Base-by-base conservation (phyloP, 179 eudicot species). In the Actinidia chinensis region DNA sequence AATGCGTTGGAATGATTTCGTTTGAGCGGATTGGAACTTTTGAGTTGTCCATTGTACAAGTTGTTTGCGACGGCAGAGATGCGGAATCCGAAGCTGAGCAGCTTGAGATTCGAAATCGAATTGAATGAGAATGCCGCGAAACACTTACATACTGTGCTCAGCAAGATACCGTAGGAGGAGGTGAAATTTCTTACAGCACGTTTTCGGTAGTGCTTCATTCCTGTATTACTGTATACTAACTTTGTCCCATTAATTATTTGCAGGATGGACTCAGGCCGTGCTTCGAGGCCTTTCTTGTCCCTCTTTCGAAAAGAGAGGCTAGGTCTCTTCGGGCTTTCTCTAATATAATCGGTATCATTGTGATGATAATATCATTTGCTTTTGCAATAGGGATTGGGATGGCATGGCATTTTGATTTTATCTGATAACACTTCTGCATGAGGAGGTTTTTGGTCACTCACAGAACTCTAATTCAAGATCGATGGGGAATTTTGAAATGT, bases 401-500 rank as follows among this genome's bases (percentile, higher is more conserved):
- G 1, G 6, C 76, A 47, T 44, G 61, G 55, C 73, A 50, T 44
- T 58, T 76, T 75, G 22, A 54, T n/a, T 60, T 43, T 58, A 17
- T 46, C 46, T 44, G 11, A 40, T 61, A 72, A 23, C n/a, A 3
- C 42, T 59, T 10, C 78, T 2, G 46, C 83, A 96, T 98, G 89
- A 85, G 85, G 74, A 89, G 77, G 80, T 76, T 90, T 75, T 84
- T 96, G 83, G 97, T 86, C 25, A 85, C 85, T 74, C 99, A 96
- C 76, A 87, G 76, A 87, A 81, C 71, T 94, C 99, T 59, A 94
- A 94, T 79, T 92, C 79, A 86, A 90, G 81, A 94, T 96, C 58
- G 92, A 97, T 33, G 97, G 92, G 73, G 89, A 87, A 77, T 22
- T 75, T 55, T 72, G 94, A 81, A 84, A 79, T 96, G 99, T 84